phyloP scores from a whole-genome alignment of 805 yeast species.

The Lipomyces oligophaga region DNA sequence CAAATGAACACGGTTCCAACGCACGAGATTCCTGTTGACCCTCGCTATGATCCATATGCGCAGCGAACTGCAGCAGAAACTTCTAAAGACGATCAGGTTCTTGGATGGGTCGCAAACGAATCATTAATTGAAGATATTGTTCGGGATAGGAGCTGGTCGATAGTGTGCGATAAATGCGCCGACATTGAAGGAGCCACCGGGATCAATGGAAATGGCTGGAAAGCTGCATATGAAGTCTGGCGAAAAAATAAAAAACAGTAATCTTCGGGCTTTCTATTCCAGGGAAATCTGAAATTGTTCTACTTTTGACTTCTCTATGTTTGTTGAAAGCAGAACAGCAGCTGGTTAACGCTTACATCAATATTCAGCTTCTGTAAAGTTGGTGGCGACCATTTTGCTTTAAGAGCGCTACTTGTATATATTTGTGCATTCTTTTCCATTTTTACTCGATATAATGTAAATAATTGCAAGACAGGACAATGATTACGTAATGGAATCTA shows the following conservation, averaged over 20 bases:
- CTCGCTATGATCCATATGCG: constrained; percentile 40
- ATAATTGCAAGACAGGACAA: too few species aligned
- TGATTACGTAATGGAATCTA: too few species aligned
- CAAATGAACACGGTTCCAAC: constrained; percentile 39
- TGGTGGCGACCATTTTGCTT: too few species aligned
- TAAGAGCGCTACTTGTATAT: too few species aligned
- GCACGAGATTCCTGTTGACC: constrained; percentile 35
- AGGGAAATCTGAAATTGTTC: too few species aligned
- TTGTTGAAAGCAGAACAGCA: too few species aligned
- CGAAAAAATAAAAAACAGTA: neutral
- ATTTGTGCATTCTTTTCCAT: too few species aligned
- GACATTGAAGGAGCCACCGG: constrained; percentile 16
- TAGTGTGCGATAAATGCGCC: constrained; percentile 20
- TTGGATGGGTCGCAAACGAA: constrained; percentile 29
- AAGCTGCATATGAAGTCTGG: constrained; percentile 10
- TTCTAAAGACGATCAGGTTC: constrained; percentile 20
- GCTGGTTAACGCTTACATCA: too few species aligned
- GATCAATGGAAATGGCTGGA: constrained; percentile 18
- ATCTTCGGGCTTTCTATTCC: too few species aligned
- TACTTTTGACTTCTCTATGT: too few species aligned
- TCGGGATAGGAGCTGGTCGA: constrained; percentile 28
- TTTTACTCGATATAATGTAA: too few species aligned
- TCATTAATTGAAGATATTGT: constrained; percentile 29
- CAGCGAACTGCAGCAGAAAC: constrained; percentile 32
- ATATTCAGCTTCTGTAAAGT: too few species aligned